phyloP scores from a whole-genome alignment of 768 basidiomycete species.

The Floccularia luteovirens region DNA sequence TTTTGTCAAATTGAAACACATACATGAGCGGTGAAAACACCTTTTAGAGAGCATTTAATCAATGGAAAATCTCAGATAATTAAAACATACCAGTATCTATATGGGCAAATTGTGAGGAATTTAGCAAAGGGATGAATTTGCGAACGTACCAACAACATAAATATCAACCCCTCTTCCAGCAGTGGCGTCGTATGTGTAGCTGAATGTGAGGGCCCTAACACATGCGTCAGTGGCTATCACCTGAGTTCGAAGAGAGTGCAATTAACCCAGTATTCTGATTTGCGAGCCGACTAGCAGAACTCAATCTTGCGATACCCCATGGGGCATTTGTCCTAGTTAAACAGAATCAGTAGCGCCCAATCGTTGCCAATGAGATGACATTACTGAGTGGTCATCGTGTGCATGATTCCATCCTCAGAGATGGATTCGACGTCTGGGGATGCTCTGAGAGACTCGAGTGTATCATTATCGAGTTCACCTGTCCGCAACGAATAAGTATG shows the following conservation, averaged over 20 bases:
- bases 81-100: slow-evolving; percentile 15
- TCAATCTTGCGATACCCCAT: slow-evolving; percentile 23
- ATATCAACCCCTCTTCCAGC: slow-evolving; percentile 26
- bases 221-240: background rate
- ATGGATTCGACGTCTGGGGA: slow-evolving; percentile 9
- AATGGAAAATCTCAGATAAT: background rate
- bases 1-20: slow-evolving; percentile 1
- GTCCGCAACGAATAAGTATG: too few species aligned
- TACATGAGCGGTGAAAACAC: slow-evolving; percentile 15
- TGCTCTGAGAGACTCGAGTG: slow-evolving; percentile 9
- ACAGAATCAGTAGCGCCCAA: background rate
- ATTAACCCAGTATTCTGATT: slow-evolving; percentile 7
- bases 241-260: background rate
- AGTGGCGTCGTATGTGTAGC: slow-evolving; percentile 12
- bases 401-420: slow-evolving; percentile 12
- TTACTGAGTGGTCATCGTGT: slow-evolving; percentile 6
- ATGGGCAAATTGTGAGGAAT: background rate
- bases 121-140: background rate
- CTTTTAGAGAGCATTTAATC: slow-evolving; percentile 6
- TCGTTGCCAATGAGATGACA: background rate
- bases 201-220: slow-evolving; percentile 11
- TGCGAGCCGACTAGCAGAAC: slow-evolving; percentile 10
- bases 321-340: slow-evolving; percentile 19
- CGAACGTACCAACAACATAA: slow-evolving; percentile 25
- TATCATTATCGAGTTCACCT: slow-evolving; percentile 5